Conservation (phyloP, 2,329 filamentous ascomycete species). For the Xylariaceae sp. region DNA sequence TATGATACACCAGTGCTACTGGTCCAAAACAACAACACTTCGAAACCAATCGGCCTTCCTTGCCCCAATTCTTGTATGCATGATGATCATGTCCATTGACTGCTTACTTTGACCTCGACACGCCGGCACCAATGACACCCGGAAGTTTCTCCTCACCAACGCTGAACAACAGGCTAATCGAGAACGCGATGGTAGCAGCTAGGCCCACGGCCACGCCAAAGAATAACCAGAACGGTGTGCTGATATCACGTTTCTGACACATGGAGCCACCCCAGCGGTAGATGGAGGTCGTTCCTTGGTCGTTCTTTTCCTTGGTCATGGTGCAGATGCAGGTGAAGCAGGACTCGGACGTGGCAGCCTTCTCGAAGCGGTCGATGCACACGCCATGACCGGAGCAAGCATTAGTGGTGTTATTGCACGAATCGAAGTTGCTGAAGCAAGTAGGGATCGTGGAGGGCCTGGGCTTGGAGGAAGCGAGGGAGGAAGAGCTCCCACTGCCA, state of each 20-base stretch:
- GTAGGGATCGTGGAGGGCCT: constrained; percentile 49
- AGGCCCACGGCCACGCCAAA: constrained; percentile 68
- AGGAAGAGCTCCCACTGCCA: constrained; percentile 6
- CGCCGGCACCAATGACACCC: constrained; percentile 92
- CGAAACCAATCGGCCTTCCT: too few species aligned
- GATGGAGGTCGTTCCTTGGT: constrained; percentile 38
- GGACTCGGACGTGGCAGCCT: constrained; percentile 29
- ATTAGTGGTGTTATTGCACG: constrained; percentile 66
- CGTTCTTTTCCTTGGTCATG: constrained; percentile 46
- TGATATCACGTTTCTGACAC: constrained; percentile 90
- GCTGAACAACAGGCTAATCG: constrained; percentile 72
- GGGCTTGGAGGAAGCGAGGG: constrained; percentile 31
- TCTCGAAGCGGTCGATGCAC: constrained; percentile 65
- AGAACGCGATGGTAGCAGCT: constrained; percentile 62
- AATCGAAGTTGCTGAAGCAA: constrained; percentile 69
- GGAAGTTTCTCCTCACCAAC: constrained; percentile 87
- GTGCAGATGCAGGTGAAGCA: constrained; percentile 81
- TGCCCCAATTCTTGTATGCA: too few species aligned
- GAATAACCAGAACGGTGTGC: constrained; percentile 84
- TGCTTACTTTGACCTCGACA: constrained; percentile 60
- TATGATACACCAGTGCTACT: constrained; percentile 3
- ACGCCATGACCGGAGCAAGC: constrained; percentile 79
- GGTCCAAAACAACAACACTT: not conserved
- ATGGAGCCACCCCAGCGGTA: constrained; percentile 79
- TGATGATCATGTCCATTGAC: too few species aligned